Evolutionary conservation across 2,329 filamentous ascomycete genomes (phyloP), one percentile per base, ranked within the genome.

Genomic region (Cercospora berteroae): DNA sequence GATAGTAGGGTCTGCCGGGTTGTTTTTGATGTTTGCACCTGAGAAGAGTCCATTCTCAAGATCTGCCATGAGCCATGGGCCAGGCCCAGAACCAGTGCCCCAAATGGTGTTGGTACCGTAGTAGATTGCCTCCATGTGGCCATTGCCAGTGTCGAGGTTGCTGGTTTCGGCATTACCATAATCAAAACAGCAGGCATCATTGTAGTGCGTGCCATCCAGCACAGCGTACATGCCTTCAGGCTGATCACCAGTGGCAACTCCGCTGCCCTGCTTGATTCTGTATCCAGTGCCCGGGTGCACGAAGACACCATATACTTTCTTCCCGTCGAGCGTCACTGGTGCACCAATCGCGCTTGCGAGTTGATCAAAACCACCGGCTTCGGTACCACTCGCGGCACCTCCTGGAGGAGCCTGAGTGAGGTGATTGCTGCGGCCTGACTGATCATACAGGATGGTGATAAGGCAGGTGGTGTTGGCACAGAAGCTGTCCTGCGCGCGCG

Each of bases 51-150:
- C 86, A 69, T 90, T 89, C 75, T 90, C 88, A 0, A 90, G 82
- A 77, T 90, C 88, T 0, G 87, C 88, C 87, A 90, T 89, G 71
- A 90, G 75, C 88, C 88, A 90, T 0, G 88, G 88, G 0, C 88
- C 88, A 52, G 71, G 82, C 55, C 87, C 88, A 4, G 84, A 65
- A 8, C 88, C 88, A 7, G 76, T 77, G 18, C 88, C 88, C 85
- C 86, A 89, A 70, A 67, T 67, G 0, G 80, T 86, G 75, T 74
- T 83, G 74, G 80, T 79, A 0, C 88, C 88, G 72, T 83, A 90
- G 81, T 90, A 90, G 66, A 90, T 86, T 64, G 88, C 86, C 74
- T 90, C 88, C 88, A 90, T 90, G 73, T 89, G 87, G 16, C 86
- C 88, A 63, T 85, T 83, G 2, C 88, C 88, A 0, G 86, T 84